phyloP scores from a whole-genome alignment of 768 basidiomycete species.

The Boletus vermiculosoides region DNA sequence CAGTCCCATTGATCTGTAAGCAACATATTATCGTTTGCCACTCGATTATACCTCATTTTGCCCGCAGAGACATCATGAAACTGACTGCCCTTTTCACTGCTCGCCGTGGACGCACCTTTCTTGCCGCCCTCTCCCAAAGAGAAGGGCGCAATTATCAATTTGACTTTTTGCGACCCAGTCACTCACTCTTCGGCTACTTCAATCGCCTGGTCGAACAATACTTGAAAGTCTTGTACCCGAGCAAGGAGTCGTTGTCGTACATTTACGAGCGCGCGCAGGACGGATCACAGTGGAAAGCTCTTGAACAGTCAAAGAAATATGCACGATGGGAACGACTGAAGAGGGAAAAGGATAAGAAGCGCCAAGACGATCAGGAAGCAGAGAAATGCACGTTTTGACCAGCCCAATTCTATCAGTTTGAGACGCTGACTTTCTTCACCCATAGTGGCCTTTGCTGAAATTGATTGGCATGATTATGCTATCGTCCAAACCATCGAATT shows the following conservation, averaged over 20 bases:
- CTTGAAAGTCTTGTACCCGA: conserved; percentile 83
- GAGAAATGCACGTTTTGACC: conserved; percentile 65
- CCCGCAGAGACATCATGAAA: conserved; percentile 85
- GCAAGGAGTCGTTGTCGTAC: conserved; percentile 67
- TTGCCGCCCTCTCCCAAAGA: conserved; percentile 76
- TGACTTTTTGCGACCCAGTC: conserved; percentile 93
- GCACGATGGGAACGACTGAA: conserved; percentile 89
- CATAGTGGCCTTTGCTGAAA: conserved; percentile 88
- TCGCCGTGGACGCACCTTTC: conserved; percentile 82
- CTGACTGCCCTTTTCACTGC: conserved; percentile 96
- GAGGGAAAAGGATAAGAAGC: conserved; percentile 80
- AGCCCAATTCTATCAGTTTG: not conserved
- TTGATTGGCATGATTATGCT: conserved; percentile 99
- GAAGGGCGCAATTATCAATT: conserved; percentile 98
- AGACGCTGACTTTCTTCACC: conserved; percentile 6
- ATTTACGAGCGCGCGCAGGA: conserved; percentile 68
- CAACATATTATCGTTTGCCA: conserved; percentile 18
- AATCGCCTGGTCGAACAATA: conserved; percentile 98
- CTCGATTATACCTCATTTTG: not conserved
- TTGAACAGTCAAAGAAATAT: conserved; percentile 72
- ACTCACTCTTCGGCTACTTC: conserved; percentile 96
- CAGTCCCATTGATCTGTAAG: conserved; percentile 86
- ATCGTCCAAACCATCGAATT: conserved; percentile 99
- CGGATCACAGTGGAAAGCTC: conserved; percentile 70
- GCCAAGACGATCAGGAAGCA: conserved; percentile 89